A percentile compares a stretch with the other conserved stretches of the same genome.
phyloP scores from a whole-genome alignment of 768 basidiomycete species.

The Tylopilus plumbeoviolaceoides region DNA sequence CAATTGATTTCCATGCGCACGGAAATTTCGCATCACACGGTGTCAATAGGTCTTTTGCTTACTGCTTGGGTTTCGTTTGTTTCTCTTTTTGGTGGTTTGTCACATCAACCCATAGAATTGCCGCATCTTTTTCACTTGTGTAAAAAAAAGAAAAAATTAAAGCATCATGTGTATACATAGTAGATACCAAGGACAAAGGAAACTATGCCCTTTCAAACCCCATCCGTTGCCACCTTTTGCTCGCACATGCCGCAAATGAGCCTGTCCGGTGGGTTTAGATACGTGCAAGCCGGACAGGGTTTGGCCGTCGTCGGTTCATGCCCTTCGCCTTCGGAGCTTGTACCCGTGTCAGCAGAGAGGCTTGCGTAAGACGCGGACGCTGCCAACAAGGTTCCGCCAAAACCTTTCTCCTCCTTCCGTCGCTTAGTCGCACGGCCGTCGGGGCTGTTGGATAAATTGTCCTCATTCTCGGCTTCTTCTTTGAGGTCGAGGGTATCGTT shows the following conservation, averaged over 20 bases:
- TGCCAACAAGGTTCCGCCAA: conserved; percentile 69
- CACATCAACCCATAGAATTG: conserved; percentile 30
- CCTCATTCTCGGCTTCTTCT: conserved; percentile 58
- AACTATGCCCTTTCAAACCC: conserved; percentile 7
- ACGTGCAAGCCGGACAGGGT: conserved; percentile 57
- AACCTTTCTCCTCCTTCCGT: conserved; percentile 59
- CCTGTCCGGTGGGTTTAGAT: conserved; percentile 44
- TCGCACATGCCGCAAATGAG: conserved; percentile 46
- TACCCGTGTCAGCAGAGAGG: conserved; percentile 29
- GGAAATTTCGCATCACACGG: conserved; percentile 11
- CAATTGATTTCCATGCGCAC: conserved; percentile 16
- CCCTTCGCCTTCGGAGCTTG: conserved; percentile 33
- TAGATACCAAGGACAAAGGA: conserved; percentile 24
- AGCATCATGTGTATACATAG: conserved; percentile 35
- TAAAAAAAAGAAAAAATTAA: conserved; percentile 24
- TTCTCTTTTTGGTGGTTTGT: conserved; percentile 22
- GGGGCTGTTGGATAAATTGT: conserved; percentile 50
- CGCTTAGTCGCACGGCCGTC: conserved; percentile 38
- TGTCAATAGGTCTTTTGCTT: conserved; percentile 28
- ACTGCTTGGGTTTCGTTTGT: conserved; percentile 18
- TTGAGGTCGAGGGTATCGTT: conserved; percentile 65
- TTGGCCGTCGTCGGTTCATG: conserved; percentile 31
- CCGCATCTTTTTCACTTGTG: conserved; percentile 20
- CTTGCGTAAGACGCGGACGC: conserved; percentile 32
- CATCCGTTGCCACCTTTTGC: conserved; percentile 29